Percentiles rank a stretch among this genome's conserved stretches.
Conservation (phyloP, 2,329 filamentous ascomycete genomes). For the Fusarium multiceps region DNA sequence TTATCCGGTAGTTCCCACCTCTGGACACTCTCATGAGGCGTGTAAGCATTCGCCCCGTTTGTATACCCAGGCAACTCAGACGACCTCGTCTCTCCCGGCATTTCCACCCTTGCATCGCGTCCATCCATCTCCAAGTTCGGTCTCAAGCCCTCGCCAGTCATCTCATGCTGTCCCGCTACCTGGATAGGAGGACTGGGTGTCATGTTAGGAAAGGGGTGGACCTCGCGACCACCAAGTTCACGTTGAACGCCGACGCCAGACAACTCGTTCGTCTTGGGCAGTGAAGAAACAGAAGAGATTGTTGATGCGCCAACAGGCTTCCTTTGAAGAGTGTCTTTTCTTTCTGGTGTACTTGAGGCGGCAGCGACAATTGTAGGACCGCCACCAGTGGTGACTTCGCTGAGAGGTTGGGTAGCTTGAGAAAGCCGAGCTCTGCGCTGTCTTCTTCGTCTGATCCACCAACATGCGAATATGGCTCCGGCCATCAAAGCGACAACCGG, state of each 20-base stretch:
- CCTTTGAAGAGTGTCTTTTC: slow-evolving; percentile 17
- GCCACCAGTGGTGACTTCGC: slow-evolving; percentile 15
- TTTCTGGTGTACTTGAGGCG: slow-evolving; percentile 9
- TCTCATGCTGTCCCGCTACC: slow-evolving; percentile 40
- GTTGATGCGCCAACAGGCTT: slow-evolving; percentile 34
- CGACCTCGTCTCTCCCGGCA: slow-evolving; percentile 29
- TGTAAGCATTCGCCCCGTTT: slow-evolving; percentile 29
- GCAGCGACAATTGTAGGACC: background rate
- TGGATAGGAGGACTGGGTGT: slow-evolving; percentile 32
- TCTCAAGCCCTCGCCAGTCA: slow-evolving; percentile 32
- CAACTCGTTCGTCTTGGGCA: slow-evolving; percentile 38
- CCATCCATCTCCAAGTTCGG: slow-evolving; percentile 40
- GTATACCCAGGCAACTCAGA: slow-evolving; percentile 31
- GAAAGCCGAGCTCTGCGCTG: slow-evolving; percentile 6
- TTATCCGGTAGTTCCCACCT: slow-evolving; percentile 44
- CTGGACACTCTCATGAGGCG: slow-evolving; percentile 13
- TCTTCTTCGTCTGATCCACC: slow-evolving; percentile 28
- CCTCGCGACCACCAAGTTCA: slow-evolving; percentile 32
- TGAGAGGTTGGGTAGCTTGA: slow-evolving; percentile 14
- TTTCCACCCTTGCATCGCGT: slow-evolving; percentile 31
- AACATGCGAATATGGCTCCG: slow-evolving; percentile 24
- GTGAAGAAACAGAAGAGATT: slow-evolving; percentile 38
- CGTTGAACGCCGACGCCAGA: slow-evolving; percentile 24
- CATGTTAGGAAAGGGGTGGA: slow-evolving; percentile 24
- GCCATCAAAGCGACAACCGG: slow-evolving; percentile 25